phyloP scores from a whole-genome alignment of 192 early-diverging fungal genomes.

The Coemansia sp. region DNA sequence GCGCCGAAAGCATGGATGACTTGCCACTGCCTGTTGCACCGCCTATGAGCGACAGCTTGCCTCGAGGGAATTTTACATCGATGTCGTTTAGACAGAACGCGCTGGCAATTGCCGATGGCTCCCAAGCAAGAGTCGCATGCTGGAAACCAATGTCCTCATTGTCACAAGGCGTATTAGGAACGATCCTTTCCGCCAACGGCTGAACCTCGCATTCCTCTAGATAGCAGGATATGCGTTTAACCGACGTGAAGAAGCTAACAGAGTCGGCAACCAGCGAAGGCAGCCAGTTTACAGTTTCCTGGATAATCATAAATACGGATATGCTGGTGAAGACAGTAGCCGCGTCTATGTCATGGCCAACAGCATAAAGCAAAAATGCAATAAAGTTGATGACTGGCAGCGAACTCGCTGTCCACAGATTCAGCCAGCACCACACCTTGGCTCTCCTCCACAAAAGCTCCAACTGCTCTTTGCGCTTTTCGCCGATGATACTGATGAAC shows the following conservation, averaged over 20 bases:
- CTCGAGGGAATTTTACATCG: background rate
- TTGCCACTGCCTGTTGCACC: too few relatives aligned
- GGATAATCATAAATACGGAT: slow-evolving; percentile 73
- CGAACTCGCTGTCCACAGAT: slow-evolving; percentile 60
- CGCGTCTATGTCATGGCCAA: slow-evolving; percentile 58
- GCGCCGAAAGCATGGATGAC: too few relatives aligned
- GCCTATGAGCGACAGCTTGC: too few relatives aligned
- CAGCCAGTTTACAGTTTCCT: slow-evolving; percentile 60
- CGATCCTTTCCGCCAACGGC: slow-evolving; percentile 28
- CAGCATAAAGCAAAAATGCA: slow-evolving; percentile 64
- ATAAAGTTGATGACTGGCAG: slow-evolving; percentile 61
- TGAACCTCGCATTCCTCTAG: slow-evolving; percentile 70
- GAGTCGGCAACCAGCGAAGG: slow-evolving; percentile 58
- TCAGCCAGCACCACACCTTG: slow-evolving; percentile 59
- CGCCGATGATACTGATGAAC: slow-evolving; percentile 72
- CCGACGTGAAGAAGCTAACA: slow-evolving; percentile 63
- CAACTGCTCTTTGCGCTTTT: slow-evolving; percentile 63
- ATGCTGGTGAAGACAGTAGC: slow-evolving; percentile 70
- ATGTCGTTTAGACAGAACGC: background rate
- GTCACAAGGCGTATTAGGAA: background rate
- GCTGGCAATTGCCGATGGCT: background rate
- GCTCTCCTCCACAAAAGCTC: slow-evolving; percentile 48
- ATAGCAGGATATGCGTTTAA: slow-evolving; percentile 71
- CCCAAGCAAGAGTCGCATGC: slow-evolving; percentile 37
- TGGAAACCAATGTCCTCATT: slow-evolving; percentile 52